Evolutionary conservation across 148 eudicot species (phyloP), one percentile per base, ranked within the genome.

Genomic region (Cornus suecica): DNA sequence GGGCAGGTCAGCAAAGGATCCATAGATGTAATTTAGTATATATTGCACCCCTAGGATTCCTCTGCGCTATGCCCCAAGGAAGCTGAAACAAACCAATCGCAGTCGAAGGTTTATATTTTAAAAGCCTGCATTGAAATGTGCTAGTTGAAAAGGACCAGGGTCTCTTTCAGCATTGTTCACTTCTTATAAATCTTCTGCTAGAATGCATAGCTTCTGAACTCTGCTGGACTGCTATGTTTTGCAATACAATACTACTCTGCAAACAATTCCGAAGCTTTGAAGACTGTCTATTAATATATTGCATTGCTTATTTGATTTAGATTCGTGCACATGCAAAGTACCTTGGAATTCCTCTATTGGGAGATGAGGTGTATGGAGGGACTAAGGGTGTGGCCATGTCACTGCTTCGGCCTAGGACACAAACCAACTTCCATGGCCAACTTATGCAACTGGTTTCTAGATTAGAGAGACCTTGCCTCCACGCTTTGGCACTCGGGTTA

Each of bases 341-440:
- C 88, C 45, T 91, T 69, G 94, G 96, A 29, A 78, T 92, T 77
- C 99, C 99, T 32, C 82, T 95, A 8, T 42, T 92, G 75, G 99
- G 99, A 72, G 99, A 95, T 80, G 99, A 92, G 72, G 84, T 95
- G 77, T 95, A 95, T 85, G 99, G 99, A 76, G 99, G 99, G 73
- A 92, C 99, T 34, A 86, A 80, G 85, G 88, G 79, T 81, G 86
- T 92, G 97, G 94, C 97, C 62, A 78, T 95, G 76, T 91, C 96
- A 14, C 64, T 85, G 67, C 89, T 95, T 80, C 90, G 89, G 75
- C 88, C 93, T 3, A 86, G 77, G 82, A 88, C 80, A 66, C 87
- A 84, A 31, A 64, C 85, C 28, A 76, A 73, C 80, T 74, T 66
- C 58, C 93, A 91, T 70, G 82, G 73, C 71, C 84, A 84, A 65